phyloP scores from a whole-genome alignment of 495 filamentous ascomycete genomes.

The Durotheca rogersii region DNA sequence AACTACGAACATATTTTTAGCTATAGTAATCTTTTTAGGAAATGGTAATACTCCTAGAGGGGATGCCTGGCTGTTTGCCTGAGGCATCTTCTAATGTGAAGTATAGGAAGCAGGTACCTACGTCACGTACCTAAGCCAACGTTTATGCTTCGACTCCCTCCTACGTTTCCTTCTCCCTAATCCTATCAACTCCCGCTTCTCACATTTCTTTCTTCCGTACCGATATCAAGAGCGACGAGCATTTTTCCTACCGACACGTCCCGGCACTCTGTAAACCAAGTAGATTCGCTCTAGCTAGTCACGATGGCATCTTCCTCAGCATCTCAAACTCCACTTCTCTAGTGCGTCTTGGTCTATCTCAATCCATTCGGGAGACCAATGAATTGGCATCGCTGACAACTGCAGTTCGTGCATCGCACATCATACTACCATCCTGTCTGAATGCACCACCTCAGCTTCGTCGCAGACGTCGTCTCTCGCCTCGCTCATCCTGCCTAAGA shows the following conservation, averaged over 20 bases:
- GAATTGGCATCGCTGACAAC: constrained; percentile 9
- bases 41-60: no score
- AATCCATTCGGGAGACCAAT: constrained; percentile 9
- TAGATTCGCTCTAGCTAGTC: constrained; percentile 10
- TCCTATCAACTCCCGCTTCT: no score
- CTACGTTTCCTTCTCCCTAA: constrained; percentile 1
- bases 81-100: not conserved
- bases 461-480: constrained; percentile 79
- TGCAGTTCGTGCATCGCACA: constrained; percentile 85
- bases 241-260: not conserved
- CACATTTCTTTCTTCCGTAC: not conserved
- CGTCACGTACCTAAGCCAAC: no score
- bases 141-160: not conserved
- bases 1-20: no score
- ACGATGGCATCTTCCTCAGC: constrained; percentile 80
- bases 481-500: constrained; percentile 93
- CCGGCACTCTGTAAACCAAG: not conserved
- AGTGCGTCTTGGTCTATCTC: constrained; percentile 54
- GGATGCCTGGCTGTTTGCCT: not conserved
- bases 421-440: constrained; percentile 85
- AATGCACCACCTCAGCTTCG: constrained; percentile 80
- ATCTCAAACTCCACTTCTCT: constrained; percentile 72
- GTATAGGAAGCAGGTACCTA: no score
- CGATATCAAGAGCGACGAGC: not conserved
- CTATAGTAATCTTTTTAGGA: no score